Percentiles rank a stretch among this genome's conserved stretches.
phyloP scores from a whole-genome alignment of 2,329 filamentous ascomycete genomes.

The Calcarisporium arbuscula region DNA sequence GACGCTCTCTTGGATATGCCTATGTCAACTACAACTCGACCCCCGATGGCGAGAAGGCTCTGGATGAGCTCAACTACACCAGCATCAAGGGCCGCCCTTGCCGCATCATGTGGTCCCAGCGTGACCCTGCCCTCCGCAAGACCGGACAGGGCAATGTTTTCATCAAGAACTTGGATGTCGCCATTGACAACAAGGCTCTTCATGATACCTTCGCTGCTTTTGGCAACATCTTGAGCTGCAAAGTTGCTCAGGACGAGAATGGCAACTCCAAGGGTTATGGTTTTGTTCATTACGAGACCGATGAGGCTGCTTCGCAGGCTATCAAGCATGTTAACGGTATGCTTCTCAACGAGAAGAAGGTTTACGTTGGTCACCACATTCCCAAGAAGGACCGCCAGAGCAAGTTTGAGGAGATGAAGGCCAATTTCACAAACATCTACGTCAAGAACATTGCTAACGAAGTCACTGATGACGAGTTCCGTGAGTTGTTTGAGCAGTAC shows the following conservation, averaged over 20 bases:
- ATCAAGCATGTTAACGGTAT: conserved; percentile 99
- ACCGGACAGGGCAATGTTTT: conserved; percentile 99
- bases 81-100: conserved; percentile 97
- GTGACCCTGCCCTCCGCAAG: conserved; percentile 97
- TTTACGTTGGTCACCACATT: conserved; percentile 98
- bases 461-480: conserved; percentile 89
- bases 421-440: conserved; percentile 99
- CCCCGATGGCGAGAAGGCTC: conserved; percentile 89
- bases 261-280: conserved; percentile 98
- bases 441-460: conserved; percentile 94
- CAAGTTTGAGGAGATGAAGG: conserved; percentile 99
- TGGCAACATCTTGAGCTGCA: conserved; percentile 98
- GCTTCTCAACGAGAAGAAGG: conserved; percentile 99
- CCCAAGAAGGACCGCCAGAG: conserved; percentile 99
- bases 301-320: conserved; percentile 90
- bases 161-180: conserved; percentile 99
- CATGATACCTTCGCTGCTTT: conserved; percentile 99
- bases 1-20: conserved; percentile 96
- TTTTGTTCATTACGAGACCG: conserved; percentile 99
- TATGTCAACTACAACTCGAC: conserved; percentile 99
- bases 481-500: conserved; percentile 82
- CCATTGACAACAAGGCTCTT: conserved; percentile 99
- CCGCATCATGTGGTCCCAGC: conserved; percentile 99
- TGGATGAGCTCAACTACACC: conserved; percentile 99
- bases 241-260: conserved; percentile 96